Conservation (phyloP, 768 basidiomycete genomes). For the Phaeolepiota aurea region DNA sequence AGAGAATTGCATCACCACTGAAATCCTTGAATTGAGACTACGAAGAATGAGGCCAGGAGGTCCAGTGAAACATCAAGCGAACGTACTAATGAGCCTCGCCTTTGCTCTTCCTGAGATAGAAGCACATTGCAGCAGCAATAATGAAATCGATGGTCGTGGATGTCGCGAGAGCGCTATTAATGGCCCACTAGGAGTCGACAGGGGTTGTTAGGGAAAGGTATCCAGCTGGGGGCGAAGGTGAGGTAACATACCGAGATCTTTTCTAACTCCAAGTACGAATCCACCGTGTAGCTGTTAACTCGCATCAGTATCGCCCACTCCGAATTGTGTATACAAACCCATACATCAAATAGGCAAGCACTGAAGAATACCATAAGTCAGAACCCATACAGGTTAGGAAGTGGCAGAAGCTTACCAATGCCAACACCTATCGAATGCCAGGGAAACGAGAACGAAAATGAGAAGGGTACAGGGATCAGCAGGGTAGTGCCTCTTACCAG, state of each 20-base stretch:
- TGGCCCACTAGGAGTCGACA: constrained; percentile 28
- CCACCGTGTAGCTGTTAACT: constrained; percentile 19
- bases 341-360: constrained; percentile 29
- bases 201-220: too few species aligned
- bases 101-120: constrained; percentile 24
- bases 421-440: constrained; percentile 17
- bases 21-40: constrained; percentile 25
- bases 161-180: constrained; percentile 30
- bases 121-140: constrained; percentile 27
- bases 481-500: constrained; percentile 19
- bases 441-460: constrained; percentile 1
- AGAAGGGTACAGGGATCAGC: too few species aligned
- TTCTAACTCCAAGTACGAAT: constrained; percentile 20
- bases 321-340: constrained; percentile 2
- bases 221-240: neutral
- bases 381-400: neutral
- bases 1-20: constrained; percentile 26
- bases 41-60: too few species aligned
- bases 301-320: neutral
- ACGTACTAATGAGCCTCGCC: constrained; percentile 15
- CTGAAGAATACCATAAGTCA: constrained; percentile 8
- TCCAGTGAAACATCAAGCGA: too few species aligned
- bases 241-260: constrained; percentile 20
- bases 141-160: constrained; percentile 36
- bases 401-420: constrained; percentile 15